Conservation (phyloP, 768 basidiomycete species). For the Phallus indusiatus region DNA sequence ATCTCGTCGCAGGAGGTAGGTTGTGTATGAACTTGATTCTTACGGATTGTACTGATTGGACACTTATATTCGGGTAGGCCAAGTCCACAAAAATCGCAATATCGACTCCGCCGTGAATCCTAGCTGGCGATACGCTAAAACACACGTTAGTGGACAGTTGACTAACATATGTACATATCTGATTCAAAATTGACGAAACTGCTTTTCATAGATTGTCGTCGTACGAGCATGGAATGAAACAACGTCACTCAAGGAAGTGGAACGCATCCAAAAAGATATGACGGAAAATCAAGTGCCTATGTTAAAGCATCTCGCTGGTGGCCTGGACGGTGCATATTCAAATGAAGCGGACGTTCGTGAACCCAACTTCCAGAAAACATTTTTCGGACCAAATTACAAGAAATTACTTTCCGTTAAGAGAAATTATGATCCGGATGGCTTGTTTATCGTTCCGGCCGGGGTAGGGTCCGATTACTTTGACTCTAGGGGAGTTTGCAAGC, state of each 20-base stretch:
- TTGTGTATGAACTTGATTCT: neutral
- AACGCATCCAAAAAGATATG: slow-evolving; percentile 3
- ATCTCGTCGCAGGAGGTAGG: slow-evolving; percentile 11
- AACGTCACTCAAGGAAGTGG: slow-evolving; percentile 10
- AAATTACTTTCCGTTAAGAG: slow-evolving; percentile 22
- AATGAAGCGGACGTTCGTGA: slow-evolving; percentile 27
- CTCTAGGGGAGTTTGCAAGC: neutral
- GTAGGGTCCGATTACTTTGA: slow-evolving; percentile 27
- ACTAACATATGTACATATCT: neutral
- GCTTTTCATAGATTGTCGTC: neutral
- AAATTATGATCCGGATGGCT: slow-evolving; percentile 24
- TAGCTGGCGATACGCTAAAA: slow-evolving; percentile 29
- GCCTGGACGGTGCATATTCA: slow-evolving; percentile 21
- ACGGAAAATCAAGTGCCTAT: neutral
- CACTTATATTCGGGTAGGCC: slow-evolving; percentile 14
- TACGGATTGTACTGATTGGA: neutral
- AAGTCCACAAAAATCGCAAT: slow-evolving; percentile 26
- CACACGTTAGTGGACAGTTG: slow-evolving; percentile 20
- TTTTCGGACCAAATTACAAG: slow-evolving; percentile 27
- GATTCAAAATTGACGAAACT: neutral
- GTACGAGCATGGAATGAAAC: slow-evolving; percentile 3
- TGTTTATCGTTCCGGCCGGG: slow-evolving; percentile 25
- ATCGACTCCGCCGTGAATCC: slow-evolving; percentile 26
- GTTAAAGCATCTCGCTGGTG: neutral
- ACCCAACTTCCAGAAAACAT: slow-evolving; percentile 23